phyloP scores from a whole-genome alignment of 176 grass and related monocot species.

The Avena insularis region DNA sequence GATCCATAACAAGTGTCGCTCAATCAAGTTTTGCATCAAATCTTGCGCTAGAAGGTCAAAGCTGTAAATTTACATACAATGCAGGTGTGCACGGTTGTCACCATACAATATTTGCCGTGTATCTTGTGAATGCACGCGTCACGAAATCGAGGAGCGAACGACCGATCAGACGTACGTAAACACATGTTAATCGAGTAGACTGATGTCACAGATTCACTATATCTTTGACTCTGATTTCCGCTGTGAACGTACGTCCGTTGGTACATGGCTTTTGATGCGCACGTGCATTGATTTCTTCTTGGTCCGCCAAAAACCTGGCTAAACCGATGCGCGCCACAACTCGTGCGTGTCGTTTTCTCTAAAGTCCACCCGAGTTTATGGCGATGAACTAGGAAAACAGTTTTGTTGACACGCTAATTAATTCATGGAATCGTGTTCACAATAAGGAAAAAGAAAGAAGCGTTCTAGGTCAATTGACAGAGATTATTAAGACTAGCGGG shows the following conservation, averaged over 20 bases:
- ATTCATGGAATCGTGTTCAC: background rate
- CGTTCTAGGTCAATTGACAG: background rate
- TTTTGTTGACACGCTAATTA: background rate
- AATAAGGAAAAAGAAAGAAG: background rate
- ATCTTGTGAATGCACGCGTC: background rate
- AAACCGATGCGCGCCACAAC: background rate
- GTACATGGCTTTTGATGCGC: background rate
- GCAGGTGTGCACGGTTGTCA: background rate
- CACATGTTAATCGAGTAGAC: background rate
- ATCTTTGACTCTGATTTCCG: constrained; percentile 23
- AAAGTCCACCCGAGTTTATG: background rate
- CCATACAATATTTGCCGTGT: background rate
- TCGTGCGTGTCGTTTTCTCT: constrained; percentile 2
- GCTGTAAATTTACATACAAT: background rate
- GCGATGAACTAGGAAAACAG: background rate
- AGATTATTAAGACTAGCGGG: too few species aligned
- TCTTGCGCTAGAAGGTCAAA: background rate
- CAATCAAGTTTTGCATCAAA: too few species aligned
- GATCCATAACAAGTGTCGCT: too few species aligned
- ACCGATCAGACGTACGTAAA: background rate
- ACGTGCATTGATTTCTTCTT: constrained; percentile 6
- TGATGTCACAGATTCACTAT: background rate
- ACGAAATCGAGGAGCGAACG: background rate
- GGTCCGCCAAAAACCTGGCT: background rate
- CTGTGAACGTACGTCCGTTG: background rate